Conservation (phyloP, 139 green algal species). For the Nannochloris sp. region DNA sequence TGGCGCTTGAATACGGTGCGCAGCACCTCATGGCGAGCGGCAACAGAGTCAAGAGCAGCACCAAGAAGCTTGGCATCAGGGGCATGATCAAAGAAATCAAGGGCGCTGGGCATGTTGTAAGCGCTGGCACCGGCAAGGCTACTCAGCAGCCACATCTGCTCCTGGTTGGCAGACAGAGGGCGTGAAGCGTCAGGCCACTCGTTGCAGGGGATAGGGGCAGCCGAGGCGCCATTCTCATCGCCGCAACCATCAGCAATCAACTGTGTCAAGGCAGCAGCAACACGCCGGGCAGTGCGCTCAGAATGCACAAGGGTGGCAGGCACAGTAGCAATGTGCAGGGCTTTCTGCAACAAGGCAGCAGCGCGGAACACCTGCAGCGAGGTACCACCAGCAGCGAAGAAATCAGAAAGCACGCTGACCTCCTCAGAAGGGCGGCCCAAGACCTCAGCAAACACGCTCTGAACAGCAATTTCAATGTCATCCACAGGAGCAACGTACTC, state of each 20-base stretch:
- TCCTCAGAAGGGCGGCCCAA: neutral
- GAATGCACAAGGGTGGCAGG: neutral
- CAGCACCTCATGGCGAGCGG: neutral
- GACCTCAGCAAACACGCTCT: neutral
- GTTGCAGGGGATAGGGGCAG: too few relatives aligned
- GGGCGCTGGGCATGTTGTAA: too few relatives aligned
- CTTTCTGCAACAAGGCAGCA: neutral
- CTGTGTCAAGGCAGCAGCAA: neutral
- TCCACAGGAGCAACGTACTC: conserved; percentile 3
- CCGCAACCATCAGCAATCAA: neutral
- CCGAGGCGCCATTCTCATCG: neutral
- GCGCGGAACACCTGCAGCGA: neutral
- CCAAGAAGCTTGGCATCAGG: too few relatives aligned
- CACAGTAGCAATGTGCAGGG: neutral
- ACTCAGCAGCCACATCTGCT: conserved; percentile 1
- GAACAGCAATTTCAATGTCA: neutral
- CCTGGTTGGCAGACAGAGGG: neutral
- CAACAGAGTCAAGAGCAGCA: neutral
- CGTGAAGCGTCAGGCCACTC: neutral
- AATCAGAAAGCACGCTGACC: neutral
- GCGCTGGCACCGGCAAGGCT: too few relatives aligned
- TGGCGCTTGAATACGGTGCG: neutral
- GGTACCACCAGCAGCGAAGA: neutral
- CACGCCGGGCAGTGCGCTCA: neutral
- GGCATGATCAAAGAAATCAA: too few relatives aligned